Base-by-base conservation (phyloP, 305 asterid genomes). In the Solanum hybrid region DNA sequence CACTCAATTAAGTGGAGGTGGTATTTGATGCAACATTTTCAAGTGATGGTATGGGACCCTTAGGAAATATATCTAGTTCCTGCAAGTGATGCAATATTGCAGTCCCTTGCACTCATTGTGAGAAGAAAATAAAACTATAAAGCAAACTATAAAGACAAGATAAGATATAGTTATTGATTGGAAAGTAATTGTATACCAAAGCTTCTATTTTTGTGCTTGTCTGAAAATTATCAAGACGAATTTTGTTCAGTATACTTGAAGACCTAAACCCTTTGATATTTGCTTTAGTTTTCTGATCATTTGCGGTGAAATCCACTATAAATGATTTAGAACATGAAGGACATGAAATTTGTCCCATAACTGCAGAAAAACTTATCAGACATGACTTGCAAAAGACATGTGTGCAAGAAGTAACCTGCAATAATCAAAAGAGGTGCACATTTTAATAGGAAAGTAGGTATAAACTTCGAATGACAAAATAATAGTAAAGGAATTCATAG, bases 171-270 rank as follows among this genome's bases (percentile, higher is more conserved):
- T 29, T 57, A 37, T 75, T 73, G 24, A 81, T 32, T 12, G 26
- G n/a, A 41, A 80, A 38, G 41, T 31, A 87, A 73, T 14, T 22
- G 82, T 14, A 90, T 95, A 96, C 99, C 97, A 97, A 91, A 86
- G 98, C 99, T 90, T 97, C 98, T 89, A 97, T 96, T 94, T 96
- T 97, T 89, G 99, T 97, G 90, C 99, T 96, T 65, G 97, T 95
- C 94, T 94, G 98, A 91, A 96, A 97, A 91, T 95, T 93, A 89
- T 93, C 92, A 31, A 97, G 95, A 92, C 89, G 90, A 88, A 97
- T 95, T 92, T 98, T 94, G 85, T 95, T 96, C 92, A 96, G 92
- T 92, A 97, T 96, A 91, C 98, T 97, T 32, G 99, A 93, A 15
- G 96, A 82, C 93, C 93, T 95, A 91, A 95, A 96, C 81, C 97